Evolutionary conservation across 1,139 yeast genomes (phyloP), one percentile per base, ranked within the genome.

Genomic region (Suzukiozyma palmioleophila): DNA sequence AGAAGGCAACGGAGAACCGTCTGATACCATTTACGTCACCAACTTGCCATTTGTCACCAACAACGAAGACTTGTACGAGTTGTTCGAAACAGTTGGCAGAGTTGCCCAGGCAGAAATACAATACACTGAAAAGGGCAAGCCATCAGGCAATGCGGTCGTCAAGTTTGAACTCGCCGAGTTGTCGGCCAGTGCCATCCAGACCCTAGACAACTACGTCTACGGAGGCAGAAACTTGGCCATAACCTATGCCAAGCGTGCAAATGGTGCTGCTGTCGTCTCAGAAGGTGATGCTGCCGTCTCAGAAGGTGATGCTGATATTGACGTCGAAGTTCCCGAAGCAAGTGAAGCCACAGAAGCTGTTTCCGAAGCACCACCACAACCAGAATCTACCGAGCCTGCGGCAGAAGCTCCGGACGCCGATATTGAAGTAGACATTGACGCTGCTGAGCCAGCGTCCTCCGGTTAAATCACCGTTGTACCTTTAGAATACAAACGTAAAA

Each of bases 21-120:
- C 79, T 37, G 79, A 74, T 43, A 77, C 81, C 15, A 77, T 90
- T 33, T 84, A 65, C 56, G 90, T 85, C 33, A 75, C 74, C 39
- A 92, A 90, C 63, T 70, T 92, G 56, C 97, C 97, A 26, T 88
- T 80, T 74, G 84, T 90, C 36, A 90, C 97, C 18, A 79, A 89
- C 32, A 81, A 82, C 51, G 84, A 84, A 43, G 97, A 92, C 61
- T 75, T 92, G 50, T 79, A 73, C 47, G 97, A 90, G 50, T 73
- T 92, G 44, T 90, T 90, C 59, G 94, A 84, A 56, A 84, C 95
- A 26, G 79, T 89, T 39, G 96, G 96, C 24, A 69, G 77, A 40
- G 92, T 90, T 25, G 67, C 66, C 33, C 73, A 74, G 39, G 97
- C 97, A 15, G 96, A 88, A 59, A 73, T 90, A 46, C 88, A 83